Percentiles rank a stretch among this genome's conserved stretches.
These are phyloP conservation scores for Diaporthe citrichinensis DNA, from an alignment of 2,329 filamentous ascomycete species.

Conservation along the genomic window DNA sequence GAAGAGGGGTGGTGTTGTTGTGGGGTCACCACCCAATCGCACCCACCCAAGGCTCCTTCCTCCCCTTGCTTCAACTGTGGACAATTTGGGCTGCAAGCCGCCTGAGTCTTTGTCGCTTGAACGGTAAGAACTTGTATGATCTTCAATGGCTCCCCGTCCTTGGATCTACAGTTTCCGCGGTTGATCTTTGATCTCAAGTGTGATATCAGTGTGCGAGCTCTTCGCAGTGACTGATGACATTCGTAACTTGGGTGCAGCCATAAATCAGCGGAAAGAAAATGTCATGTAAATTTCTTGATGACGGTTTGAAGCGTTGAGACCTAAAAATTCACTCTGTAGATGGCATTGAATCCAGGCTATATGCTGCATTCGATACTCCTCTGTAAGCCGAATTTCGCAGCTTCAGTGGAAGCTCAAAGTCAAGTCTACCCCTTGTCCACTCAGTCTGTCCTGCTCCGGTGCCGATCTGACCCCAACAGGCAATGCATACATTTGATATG, in stretches of 20 bases:
- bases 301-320: background rate
- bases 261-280: background rate
- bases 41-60: background rate
- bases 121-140: background rate
- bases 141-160: background rate
- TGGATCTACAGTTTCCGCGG: no score
- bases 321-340: accelerated
- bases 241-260: background rate
- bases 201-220: no score
- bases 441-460: accelerated
- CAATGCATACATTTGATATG: background rate
- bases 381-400: background rate
- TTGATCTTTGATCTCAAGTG: background rate
- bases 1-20: no score
- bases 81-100: background rate
- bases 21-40: background rate
- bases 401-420: background rate
- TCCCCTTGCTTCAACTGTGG: background rate
- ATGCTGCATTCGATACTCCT: background rate
- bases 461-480: background rate
- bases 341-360: background rate
- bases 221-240: no score
- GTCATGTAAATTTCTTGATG: background rate
- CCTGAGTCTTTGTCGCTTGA: background rate
- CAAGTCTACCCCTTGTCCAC: background rate